These are phyloP conservation scores for Salvia sclarea DNA, from an alignment of 305 asterid genomes.

Conservation along the genomic window DNA sequence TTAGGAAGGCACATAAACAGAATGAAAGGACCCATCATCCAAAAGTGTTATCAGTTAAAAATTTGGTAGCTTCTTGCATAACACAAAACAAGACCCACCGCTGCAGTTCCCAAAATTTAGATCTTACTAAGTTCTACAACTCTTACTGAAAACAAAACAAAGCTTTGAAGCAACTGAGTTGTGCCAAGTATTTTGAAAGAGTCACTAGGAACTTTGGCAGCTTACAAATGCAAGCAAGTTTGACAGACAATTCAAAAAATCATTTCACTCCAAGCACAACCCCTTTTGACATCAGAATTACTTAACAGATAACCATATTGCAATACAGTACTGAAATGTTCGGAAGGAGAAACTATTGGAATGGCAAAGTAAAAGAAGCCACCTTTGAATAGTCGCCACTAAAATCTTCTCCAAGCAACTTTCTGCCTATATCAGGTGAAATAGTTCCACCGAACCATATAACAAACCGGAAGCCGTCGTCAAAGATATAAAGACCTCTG, in stretches of 20 bases:
- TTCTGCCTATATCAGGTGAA: conserved; percentile 70
- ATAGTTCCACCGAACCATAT: conserved; percentile 78
- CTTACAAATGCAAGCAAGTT: neutral
- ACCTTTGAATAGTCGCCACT: conserved; percentile 74
- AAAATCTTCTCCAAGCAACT: conserved; percentile 69
- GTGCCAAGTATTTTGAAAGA: neutral
- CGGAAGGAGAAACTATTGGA: neutral
- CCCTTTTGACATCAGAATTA: neutral
- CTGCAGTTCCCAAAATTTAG: conserved; percentile 27
- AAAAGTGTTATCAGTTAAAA: neutral
- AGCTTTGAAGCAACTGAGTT: neutral
- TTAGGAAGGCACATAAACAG: neutral
- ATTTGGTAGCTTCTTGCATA: neutral
- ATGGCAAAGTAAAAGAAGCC: conserved; percentile 15
- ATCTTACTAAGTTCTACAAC: neutral
- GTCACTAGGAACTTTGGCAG: conserved; percentile 36
- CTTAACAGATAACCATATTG: conserved; percentile 4
- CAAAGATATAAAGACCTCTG: conserved; percentile 72
- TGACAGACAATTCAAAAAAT: neutral
- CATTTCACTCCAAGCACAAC: neutral
- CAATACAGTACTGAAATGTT: conserved; percentile 13
- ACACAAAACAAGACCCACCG: conserved; percentile 7
- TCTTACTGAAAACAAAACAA: neutral
- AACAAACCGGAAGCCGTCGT: conserved; percentile 85
- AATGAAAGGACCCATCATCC: neutral